These are phyloP conservation scores for Nelumbo lutea DNA, from an alignment of 164 flowering plant species.

Conservation along the genomic window DNA sequence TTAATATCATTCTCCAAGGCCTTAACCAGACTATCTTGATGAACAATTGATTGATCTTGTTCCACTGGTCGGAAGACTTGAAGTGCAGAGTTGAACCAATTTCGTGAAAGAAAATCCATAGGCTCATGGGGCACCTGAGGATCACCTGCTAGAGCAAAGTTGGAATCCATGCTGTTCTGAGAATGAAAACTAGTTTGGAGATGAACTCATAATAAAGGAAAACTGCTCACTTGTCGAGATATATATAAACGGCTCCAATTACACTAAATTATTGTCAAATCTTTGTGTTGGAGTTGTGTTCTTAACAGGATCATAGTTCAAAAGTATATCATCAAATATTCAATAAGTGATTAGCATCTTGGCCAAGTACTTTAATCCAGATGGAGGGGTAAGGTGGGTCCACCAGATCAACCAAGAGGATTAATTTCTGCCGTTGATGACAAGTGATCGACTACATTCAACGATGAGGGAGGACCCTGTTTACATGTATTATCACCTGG, in stretches of 20 bases:
- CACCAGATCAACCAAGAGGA: too few relatives aligned
- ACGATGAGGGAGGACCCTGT: slow-evolving; percentile 5
- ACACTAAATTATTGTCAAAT: too few relatives aligned
- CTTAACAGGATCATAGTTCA: too few relatives aligned
- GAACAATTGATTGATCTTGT: slow-evolving; percentile 38
- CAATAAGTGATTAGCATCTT: too few relatives aligned
- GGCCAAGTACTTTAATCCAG: too few relatives aligned
- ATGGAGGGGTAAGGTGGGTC: too few relatives aligned
- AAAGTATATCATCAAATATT: too few relatives aligned
- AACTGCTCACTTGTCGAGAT: slow-evolving; percentile 1
- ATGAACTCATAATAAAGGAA: slow-evolving; percentile 6
- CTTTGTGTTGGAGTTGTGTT: too few relatives aligned
- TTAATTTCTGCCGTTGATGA: too few relatives aligned
- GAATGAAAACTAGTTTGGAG: background rate
- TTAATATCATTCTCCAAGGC: slow-evolving; percentile 22
- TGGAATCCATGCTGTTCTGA: slow-evolving; percentile 36
- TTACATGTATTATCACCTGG: background rate
- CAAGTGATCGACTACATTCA: background rate
- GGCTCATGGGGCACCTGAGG: slow-evolving; percentile 68
- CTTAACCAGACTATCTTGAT: slow-evolving; percentile 32
- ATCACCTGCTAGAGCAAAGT: slow-evolving; percentile 23
- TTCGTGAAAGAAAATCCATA: slow-evolving; percentile 74
- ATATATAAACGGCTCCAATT: background rate
- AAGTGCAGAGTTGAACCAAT: slow-evolving; percentile 82
- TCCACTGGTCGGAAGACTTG: slow-evolving; percentile 56